Evolutionary conservation across 1,139 yeast species (phyloP), one percentile per base, ranked within the genome.

Genomic region (Lipomyces yarrowii): DNA sequence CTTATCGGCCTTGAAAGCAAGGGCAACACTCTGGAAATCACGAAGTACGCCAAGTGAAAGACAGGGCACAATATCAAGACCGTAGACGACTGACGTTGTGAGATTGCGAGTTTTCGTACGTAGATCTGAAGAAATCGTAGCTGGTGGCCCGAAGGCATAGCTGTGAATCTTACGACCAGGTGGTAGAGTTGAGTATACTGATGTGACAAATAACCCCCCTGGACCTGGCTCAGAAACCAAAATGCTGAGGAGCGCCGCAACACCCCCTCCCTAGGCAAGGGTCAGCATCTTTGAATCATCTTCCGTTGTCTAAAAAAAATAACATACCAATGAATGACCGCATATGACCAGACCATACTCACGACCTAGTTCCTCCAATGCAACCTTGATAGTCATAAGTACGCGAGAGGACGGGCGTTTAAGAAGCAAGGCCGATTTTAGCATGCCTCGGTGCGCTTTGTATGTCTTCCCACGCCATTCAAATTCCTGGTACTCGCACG

Each of bases 131-230:
- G 77, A 71, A 3, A 77, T 70, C 1, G 77, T 71, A 0, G 79
- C 79, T 3, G 80, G 79, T 0, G 79, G 77, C 1, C 79, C 80
- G 60, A 76, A 77, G 5, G 77, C 73, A 68, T 74, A 77, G 60
- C 79, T 76, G 59, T 75, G 74, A 23, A 77, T 70, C 15, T 72
- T 69, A 6, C 78, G 70, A 4, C 77, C 77, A 1, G 73, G 64
- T 0, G 79, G 79, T 21, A 76, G 60, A 13, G 66, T 59, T 51
- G 62, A 69, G 57, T 37, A 69, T 68, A 61, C 56, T 1, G 70
- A 60, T 6, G 73, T 70, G n/a, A 69, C 71, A 69, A 74, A 76
- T 10, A 57, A 60, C n/a, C 69, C 74, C 11, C 64, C 61, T 0
- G 62, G 56, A 10, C 59, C 69, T 37, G 65, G 68, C 53, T 74